These are phyloP conservation scores for Mycena epipterygia DNA, from an alignment of 768 basidiomycete species.

Conservation along the genomic window DNA sequence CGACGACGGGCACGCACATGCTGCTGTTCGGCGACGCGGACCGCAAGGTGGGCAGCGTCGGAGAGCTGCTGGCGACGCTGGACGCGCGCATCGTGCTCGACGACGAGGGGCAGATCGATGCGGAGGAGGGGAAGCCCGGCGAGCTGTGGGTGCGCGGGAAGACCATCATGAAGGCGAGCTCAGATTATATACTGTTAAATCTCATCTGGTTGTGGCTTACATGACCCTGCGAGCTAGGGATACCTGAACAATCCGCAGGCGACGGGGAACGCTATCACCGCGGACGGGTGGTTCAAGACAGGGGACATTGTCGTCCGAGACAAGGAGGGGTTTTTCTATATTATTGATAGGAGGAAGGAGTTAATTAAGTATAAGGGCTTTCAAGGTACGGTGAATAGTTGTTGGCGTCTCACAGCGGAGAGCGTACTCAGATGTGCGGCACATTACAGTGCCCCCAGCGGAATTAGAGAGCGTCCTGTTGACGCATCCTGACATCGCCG, in stretches of 20 bases:
- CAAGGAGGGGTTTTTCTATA: constrained; percentile 62
- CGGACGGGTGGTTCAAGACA: constrained; percentile 74
- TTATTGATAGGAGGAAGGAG: constrained; percentile 65
- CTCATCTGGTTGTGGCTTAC: not conserved
- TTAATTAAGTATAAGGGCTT: constrained; percentile 51
- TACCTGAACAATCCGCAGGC: constrained; percentile 67
- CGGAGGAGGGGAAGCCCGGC: constrained; percentile 50
- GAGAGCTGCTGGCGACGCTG: constrained; percentile 65
- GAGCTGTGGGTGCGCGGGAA: constrained; percentile 73
- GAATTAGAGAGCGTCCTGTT: constrained; percentile 70
- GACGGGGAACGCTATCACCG: constrained; percentile 62
- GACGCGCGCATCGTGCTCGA: constrained; percentile 66
- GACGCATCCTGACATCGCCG: constrained; percentile 65
- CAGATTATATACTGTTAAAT: not conserved
- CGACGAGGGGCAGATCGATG: constrained; percentile 48
- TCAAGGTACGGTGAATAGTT: constrained; percentile 52
- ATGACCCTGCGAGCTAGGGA: constrained; percentile 42
- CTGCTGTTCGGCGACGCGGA: constrained; percentile 45
- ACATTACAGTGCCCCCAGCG: constrained; percentile 23
- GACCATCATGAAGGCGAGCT: constrained; percentile 64
- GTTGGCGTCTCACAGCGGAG: not conserved
- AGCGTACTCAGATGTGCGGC: constrained; percentile 19
- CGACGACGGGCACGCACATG: constrained; percentile 60
- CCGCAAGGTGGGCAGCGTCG: constrained; percentile 59
- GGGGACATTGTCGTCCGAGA: constrained; percentile 68